Percentiles rank a stretch among this genome's conserved stretches.
Evolutionary conservation across 106 monocot species (phyloP).

Genomic region (Dendrobium catenatum): DNA sequence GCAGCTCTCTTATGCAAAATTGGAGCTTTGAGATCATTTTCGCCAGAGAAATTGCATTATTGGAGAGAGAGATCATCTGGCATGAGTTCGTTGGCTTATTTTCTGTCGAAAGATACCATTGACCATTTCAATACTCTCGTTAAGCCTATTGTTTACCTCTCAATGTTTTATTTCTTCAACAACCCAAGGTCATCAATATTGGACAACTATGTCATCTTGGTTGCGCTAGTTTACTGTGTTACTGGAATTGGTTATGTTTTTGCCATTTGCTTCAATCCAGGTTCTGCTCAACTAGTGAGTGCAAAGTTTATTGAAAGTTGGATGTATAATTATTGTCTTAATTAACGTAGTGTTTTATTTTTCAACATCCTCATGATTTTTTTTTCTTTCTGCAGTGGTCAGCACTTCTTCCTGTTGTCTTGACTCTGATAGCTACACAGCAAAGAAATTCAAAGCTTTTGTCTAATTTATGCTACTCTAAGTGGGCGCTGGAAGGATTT

Average conservation of each 20-base stretch:
- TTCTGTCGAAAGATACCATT: slow-evolving; percentile 75
- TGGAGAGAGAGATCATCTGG: slow-evolving; percentile 85
- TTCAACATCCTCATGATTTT: not conserved
- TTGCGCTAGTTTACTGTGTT: slow-evolving; percentile 81
- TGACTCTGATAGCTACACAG: slow-evolving; percentile 90
- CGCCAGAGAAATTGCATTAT: slow-evolving; percentile 68
- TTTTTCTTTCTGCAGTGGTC: slow-evolving; percentile 75
- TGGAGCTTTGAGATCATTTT: slow-evolving; percentile 81
- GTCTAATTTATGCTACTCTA: slow-evolving; percentile 78
- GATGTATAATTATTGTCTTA: not conserved
- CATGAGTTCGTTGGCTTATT: slow-evolving; percentile 90
- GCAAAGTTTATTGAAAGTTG: not conserved
- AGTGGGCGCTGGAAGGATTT: slow-evolving; percentile 95
- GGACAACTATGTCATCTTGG: slow-evolving; percentile 60
- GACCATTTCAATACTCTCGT: slow-evolving; percentile 87
- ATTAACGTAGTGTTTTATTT: not conserved
- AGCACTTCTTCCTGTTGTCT: slow-evolving; percentile 83
- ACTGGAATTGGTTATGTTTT: slow-evolving; percentile 86
- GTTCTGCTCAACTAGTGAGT: slow-evolving; percentile 81
- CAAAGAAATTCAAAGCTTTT: slow-evolving; percentile 26
- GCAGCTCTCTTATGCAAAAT: slow-evolving; percentile 89
- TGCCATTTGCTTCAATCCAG: slow-evolving; percentile 74
- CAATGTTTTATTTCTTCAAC: slow-evolving; percentile 96
- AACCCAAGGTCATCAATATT: slow-evolving; percentile 71
- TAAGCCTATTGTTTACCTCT: slow-evolving; percentile 87